Conservation (phyloP, 176 grass and related monocot species). For the Oryza meridionalis region DNA sequence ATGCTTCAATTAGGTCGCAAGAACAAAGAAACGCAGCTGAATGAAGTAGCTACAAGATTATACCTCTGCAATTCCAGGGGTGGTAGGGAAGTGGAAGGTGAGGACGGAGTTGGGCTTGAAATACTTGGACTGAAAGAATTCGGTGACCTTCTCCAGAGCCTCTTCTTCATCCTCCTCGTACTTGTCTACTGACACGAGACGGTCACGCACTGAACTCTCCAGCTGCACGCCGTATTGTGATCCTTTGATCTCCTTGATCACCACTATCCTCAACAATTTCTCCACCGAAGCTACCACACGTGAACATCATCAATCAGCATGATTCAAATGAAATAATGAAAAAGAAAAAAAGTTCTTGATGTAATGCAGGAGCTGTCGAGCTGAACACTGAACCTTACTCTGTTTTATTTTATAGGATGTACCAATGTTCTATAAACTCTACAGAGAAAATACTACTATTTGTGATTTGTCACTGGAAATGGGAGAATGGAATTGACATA, state of each 20-base stretch:
- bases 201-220: conserved; percentile 80
- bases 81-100: conserved; percentile 56
- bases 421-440: neutral
- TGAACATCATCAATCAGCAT: neutral
- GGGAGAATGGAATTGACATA: neutral
- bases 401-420: neutral
- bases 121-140: conserved; percentile 84
- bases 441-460: neutral
- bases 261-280: conserved; percentile 70
- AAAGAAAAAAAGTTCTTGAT: neutral
- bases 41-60: neutral
- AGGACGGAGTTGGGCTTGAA: conserved; percentile 66
- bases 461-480: too few species aligned
- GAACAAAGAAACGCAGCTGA: neutral
- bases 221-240: conserved; percentile 91
- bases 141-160: conserved; percentile 64
- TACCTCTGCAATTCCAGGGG: conserved; percentile 19
- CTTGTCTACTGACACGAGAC: conserved; percentile 55
- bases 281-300: conserved; percentile 60
- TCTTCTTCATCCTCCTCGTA: conserved; percentile 85
- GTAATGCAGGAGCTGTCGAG: too few species aligned
- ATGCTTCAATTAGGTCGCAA: neutral
- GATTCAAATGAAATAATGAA: neutral
- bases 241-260: conserved; percentile 95
- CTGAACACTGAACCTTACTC: too few species aligned